Percentiles rank a stretch among this genome's conserved stretches.
Evolutionary conservation across 1,284 basidiomycete species (phyloP).

Genomic region (Leccinum ponderosum): DNA sequence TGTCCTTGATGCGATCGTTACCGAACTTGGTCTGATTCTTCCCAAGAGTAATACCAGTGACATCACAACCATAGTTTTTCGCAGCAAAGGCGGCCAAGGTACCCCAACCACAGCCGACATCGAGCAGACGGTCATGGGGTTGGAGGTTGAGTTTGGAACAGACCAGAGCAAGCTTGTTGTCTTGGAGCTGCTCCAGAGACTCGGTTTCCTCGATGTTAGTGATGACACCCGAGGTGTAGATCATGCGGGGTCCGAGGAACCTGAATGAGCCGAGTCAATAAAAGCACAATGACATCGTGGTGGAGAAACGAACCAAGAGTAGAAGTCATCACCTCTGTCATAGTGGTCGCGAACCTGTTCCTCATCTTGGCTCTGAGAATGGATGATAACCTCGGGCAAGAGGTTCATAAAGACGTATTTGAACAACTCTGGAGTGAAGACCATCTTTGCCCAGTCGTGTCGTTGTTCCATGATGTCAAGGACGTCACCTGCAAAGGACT

Average conservation of each 20-base stretch:
- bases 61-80: constrained; percentile 96
- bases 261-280: constrained; percentile 32
- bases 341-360: constrained; percentile 97
- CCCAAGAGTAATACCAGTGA: constrained; percentile 93
- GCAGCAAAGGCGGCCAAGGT: constrained; percentile 93
- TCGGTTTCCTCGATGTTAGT: constrained; percentile 75
- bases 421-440: constrained; percentile 86
- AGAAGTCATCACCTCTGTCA: constrained; percentile 96
- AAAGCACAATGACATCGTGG: not conserved
- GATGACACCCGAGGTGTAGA: constrained; percentile 96
- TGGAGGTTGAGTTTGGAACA: constrained; percentile 94
- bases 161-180: constrained; percentile 96
- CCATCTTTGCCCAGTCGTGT: constrained; percentile 95
- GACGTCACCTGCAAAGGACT: constrained; percentile 69
- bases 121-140: constrained; percentile 81
- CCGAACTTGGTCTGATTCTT: constrained; percentile 93
- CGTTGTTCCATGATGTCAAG: constrained; percentile 93
- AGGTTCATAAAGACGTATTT: constrained; percentile 91
- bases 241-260: constrained; percentile 96
- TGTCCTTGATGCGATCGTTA: constrained; percentile 82
- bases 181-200: constrained; percentile 94
- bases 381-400: constrained; percentile 91
- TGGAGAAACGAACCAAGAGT: constrained; percentile 63
- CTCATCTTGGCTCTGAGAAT: constrained; percentile 90
- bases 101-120: constrained; percentile 98